phyloP scores from a whole-genome alignment of 177 flowering plant species.

The Vitis hybrid region DNA sequence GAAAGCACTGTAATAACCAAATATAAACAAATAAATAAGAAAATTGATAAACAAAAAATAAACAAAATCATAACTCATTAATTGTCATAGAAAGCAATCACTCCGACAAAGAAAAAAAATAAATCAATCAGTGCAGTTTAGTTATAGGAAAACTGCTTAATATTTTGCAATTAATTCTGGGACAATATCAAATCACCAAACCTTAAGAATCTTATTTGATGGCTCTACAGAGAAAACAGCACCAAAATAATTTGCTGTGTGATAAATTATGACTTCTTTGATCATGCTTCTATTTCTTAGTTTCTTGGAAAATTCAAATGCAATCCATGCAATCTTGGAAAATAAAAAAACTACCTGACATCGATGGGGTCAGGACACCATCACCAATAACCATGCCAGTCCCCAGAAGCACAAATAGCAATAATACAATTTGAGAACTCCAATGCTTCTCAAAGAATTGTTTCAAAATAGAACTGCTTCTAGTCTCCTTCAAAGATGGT shows the following conservation, averaged over 20 bases:
- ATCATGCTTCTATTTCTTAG: too few species aligned
- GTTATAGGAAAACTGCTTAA: too few species aligned
- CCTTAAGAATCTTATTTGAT: too few species aligned
- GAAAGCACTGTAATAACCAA: constrained; percentile 37
- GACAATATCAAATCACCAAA: too few species aligned
- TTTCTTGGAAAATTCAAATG: too few species aligned
- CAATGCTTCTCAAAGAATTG: constrained; percentile 40
- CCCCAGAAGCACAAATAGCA: constrained; percentile 49
- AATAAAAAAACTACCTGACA: constrained; percentile 41
- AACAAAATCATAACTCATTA: background rate
- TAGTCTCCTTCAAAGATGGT: constrained; percentile 26
- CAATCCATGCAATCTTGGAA: too few species aligned
- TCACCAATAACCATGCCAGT: constrained; percentile 60
- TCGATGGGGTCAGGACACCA: constrained; percentile 55
- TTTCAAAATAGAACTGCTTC: constrained; percentile 27
- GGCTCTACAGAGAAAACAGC: too few species aligned
- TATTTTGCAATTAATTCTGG: too few species aligned
- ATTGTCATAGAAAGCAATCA: background rate
- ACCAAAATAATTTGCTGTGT: too few species aligned
- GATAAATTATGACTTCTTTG: too few species aligned
- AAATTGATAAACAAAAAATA: background rate
- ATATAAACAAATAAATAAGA: background rate
- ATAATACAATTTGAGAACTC: constrained; percentile 30
- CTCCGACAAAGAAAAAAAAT: background rate
- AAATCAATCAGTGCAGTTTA: too few species aligned